These are phyloP conservation scores for Lupinus albus DNA, from an alignment of 306 rosid genomes.

Conservation along the genomic window DNA sequence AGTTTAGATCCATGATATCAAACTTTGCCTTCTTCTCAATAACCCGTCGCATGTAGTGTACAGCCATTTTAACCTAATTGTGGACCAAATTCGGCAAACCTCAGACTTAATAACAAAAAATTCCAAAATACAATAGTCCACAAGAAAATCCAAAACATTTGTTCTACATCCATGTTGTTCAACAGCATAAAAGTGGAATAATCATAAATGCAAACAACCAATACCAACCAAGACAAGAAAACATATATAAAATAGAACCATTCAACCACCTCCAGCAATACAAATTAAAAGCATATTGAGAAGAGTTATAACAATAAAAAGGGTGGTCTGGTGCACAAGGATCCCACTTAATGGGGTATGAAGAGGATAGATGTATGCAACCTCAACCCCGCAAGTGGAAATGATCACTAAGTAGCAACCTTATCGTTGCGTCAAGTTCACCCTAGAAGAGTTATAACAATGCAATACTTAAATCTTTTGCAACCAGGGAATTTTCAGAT, in stretches of 20 bases:
- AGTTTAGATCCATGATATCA: conserved; percentile 89
- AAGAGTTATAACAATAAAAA: conserved; percentile 8
- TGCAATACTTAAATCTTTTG: neutral
- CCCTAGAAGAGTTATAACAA: conserved; percentile 8
- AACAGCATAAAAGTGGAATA: conserved; percentile 8
- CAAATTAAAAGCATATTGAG: neutral
- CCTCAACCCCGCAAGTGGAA: no score
- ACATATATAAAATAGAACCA: neutral
- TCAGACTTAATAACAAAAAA: neutral
- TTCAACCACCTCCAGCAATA: neutral
- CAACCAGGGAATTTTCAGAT: neutral
- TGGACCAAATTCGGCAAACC: conserved; percentile 26
- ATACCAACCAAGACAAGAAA: conserved; percentile 6
- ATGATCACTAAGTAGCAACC: no score
- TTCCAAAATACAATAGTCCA: conserved; percentile 1
- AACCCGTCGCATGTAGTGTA: conserved; percentile 92
- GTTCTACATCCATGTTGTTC: conserved; percentile 15
- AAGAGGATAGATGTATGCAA: no score
- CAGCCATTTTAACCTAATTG: conserved; percentile 84
- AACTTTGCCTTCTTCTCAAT: conserved; percentile 95
- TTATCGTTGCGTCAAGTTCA: no score
- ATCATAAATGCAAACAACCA: conserved; percentile 15
- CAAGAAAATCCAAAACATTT: neutral
- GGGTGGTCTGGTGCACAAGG: no score
- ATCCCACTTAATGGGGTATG: no score